phyloP scores from a whole-genome alignment of 2,329 filamentous ascomycete species.

The Beauveria sp. region DNA sequence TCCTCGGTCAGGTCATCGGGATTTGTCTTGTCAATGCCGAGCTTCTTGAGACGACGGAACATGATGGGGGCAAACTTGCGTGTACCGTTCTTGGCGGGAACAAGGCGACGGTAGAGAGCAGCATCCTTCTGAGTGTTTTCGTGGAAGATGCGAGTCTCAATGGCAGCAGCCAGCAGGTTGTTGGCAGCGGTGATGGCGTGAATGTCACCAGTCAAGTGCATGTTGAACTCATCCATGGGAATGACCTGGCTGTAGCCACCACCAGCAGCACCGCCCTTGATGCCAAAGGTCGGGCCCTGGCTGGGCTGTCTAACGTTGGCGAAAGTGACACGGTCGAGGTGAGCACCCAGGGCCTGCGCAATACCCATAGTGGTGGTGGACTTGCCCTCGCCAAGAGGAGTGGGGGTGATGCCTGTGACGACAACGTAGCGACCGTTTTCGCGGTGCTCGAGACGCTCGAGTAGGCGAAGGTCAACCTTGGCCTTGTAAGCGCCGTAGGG shows the following conservation, averaged over 20 bases:
- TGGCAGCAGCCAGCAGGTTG: conserved; percentile 91
- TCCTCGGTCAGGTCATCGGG: conserved; percentile 86
- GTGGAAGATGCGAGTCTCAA: conserved; percentile 97
- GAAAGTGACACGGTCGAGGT: conserved; percentile 81
- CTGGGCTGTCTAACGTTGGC: conserved; percentile 96
- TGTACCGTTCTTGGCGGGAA: conserved; percentile 84
- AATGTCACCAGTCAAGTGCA: conserved; percentile 95
- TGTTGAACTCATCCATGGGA: conserved; percentile 99
- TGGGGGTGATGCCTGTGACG: conserved; percentile 93
- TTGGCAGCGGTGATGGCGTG: conserved; percentile 96
- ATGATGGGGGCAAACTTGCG: conserved; percentile 82
- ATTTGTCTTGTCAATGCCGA: conserved; percentile 92
- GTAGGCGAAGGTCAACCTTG: conserved; percentile 77
- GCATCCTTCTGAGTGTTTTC: conserved; percentile 91
- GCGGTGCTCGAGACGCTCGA: conserved; percentile 81
- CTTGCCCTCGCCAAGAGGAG: conserved; percentile 93
- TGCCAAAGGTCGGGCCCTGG: conserved; percentile 95
- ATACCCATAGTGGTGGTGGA: conserved; percentile 96
- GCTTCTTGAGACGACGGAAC: conserved; percentile 88
- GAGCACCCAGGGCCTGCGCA: conserved; percentile 83
- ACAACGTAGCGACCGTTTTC: conserved; percentile 85
- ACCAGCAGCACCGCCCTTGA: conserved; percentile 95
- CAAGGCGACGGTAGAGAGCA: conserved; percentile 77
- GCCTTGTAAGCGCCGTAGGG: conserved; percentile 94
- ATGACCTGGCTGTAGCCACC: conserved; percentile 99